A percentile compares a stretch with the other conserved stretches of the same genome.
Conservation (phyloP, 2,329 filamentous ascomycete species). For the Cryphonectria carpinicola region DNA sequence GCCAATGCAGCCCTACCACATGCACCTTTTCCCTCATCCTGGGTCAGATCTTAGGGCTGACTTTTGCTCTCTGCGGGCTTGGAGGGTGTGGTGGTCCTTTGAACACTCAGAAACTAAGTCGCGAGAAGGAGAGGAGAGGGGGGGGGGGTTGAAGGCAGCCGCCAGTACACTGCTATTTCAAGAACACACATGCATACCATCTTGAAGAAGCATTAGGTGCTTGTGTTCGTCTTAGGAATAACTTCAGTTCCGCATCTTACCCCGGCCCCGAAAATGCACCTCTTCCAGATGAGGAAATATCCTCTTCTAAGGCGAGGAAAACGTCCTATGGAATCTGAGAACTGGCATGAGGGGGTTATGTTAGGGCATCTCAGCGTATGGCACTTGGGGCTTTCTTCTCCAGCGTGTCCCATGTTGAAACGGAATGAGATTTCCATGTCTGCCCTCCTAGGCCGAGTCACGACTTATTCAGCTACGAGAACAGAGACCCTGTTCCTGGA, state of each 20-base stretch:
- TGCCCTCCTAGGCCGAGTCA: too few relatives aligned
- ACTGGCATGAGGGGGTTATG: not conserved
- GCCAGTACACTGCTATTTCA: not conserved
- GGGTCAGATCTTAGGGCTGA: conserved; percentile 13
- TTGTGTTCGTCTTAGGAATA: not conserved
- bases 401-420: too few relatives aligned
- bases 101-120: not conserved
- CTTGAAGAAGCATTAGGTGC: not conserved
- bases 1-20: conserved; percentile 8
- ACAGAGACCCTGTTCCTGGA: not conserved
- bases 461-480: not conserved
- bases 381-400: too few relatives aligned
- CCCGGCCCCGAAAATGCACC: not conserved
- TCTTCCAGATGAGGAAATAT: not conserved
- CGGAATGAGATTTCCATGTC: too few relatives aligned
- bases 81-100: not conserved
- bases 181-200: not conserved
- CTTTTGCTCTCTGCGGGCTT: not conserved
- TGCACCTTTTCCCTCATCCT: conserved; percentile 3
- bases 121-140: not conserved
- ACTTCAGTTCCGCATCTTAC: not conserved
- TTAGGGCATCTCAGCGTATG: too few relatives aligned
- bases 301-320: not conserved
- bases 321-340: not conserved
- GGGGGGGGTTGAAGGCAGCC: not conserved